Evolutionary conservation across 1,284 basidiomycete genomes (phyloP).

Genomic region (Ustilago tritici): DNA sequence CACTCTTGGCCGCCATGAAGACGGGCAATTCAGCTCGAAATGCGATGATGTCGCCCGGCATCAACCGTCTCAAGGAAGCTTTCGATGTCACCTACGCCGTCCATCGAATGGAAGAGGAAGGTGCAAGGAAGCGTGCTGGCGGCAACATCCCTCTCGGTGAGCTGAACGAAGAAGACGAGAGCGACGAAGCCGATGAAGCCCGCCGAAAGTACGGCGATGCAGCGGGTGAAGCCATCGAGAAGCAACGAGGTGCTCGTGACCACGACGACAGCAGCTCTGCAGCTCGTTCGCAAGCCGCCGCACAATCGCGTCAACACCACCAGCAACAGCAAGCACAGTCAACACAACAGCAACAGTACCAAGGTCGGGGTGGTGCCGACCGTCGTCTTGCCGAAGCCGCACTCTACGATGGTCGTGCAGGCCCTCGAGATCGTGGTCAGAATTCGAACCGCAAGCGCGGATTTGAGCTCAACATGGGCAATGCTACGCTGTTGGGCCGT

Average conservation of each 20-base stretch:
- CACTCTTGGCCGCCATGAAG: conserved; percentile 83
- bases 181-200: conserved; percentile 69
- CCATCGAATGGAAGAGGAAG: conserved; percentile 99
- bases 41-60: conserved; percentile 84
- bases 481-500: conserved; percentile 63
- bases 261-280: conserved; percentile 48
- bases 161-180: conserved; percentile 88
- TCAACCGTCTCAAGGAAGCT: conserved; percentile 87
- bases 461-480: conserved; percentile 66
- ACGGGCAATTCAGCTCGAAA: conserved; percentile 71
- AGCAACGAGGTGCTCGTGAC: conserved; percentile 51
- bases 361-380: conserved; percentile 63
- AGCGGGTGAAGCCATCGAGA: conserved; percentile 65
- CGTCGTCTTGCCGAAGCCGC: conserved; percentile 69
- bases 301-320: conserved; percentile 44
- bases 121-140: conserved; percentile 76
- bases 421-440: conserved; percentile 58
- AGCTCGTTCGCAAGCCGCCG: conserved; percentile 23
- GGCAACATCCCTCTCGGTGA: conserved; percentile 74
- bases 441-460: conserved; percentile 51
- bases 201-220: conserved; percentile 67
- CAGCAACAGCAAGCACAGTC: conserved; percentile 24
- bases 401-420: conserved; percentile 64
- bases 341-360: conserved; percentile 54
- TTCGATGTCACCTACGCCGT: conserved; percentile 99